These are phyloP conservation scores for Debaryomyces prosopidis DNA, from an alignment of 805 yeast genomes.

Conservation along the genomic window DNA sequence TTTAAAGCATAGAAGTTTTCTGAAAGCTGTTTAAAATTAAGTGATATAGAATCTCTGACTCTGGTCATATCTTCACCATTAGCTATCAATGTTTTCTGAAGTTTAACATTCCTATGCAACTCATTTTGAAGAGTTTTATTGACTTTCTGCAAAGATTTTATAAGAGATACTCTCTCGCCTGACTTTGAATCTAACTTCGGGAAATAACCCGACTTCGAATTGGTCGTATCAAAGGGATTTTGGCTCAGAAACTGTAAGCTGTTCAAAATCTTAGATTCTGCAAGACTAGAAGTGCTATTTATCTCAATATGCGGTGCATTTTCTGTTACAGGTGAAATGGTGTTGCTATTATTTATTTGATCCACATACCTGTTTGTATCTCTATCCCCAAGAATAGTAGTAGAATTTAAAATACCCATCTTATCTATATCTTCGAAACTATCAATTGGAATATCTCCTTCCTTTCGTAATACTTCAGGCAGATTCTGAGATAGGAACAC, in stretches of 20 bases:
- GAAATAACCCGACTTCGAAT: not conserved
- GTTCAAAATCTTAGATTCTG: not conserved
- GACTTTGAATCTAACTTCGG: not conserved
- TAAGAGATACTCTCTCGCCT: not conserved
- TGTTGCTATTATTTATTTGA: not conserved
- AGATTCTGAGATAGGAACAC: slow-evolving; percentile 21
- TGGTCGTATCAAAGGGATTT: not conserved
- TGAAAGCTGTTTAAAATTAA: slow-evolving; percentile 36
- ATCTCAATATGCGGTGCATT: not conserved
- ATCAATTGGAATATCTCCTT: not conserved
- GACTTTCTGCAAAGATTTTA: slow-evolving; percentile 13
- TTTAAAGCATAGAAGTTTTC: slow-evolving; percentile 44
- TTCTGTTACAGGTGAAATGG: not conserved
- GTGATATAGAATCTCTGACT: slow-evolving; percentile 27
- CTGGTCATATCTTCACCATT: slow-evolving; percentile 34
- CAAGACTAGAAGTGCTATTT: not conserved
- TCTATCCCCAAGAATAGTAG: slow-evolving; percentile 1
- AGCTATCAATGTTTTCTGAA: slow-evolving; percentile 26
- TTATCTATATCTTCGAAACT: not conserved
- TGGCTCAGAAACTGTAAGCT: not conserved
- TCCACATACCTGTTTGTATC: not conserved
- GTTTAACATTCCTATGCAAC: slow-evolving; percentile 18
- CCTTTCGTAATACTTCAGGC: slow-evolving; percentile 5
- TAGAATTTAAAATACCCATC: not conserved
- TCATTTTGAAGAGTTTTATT: slow-evolving; percentile 15